Base-by-base conservation (phyloP, 1,284 basidiomycete species). In the Malassezia equina region DNA sequence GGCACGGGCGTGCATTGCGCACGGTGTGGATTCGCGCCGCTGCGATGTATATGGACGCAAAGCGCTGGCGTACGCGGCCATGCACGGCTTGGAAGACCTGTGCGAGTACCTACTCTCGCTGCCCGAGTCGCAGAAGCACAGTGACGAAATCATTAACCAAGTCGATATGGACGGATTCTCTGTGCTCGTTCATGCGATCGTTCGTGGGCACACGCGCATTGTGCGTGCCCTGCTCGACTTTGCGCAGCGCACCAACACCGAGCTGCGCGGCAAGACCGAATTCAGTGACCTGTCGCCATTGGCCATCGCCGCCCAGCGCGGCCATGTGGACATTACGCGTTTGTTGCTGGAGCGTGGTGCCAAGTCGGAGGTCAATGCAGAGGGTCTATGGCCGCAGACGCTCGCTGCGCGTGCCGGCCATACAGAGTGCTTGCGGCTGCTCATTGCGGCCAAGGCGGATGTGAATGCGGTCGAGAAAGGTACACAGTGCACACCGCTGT, bases 401-500 rank as follows among this genome's bases (percentile, higher is more conserved):
- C 82, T 98, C n/a, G 94, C 94, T 21, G 91, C 91, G n/a, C 83
- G 88, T 55, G 87, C 90, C 68, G 94, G 94, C 1, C 91, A 95
- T 67, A 82, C 81, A 4, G 83, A 84, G 24, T 83, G 94, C 23
- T 88, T 91, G 68, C 80, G 78, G 52, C 76, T 93, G 8, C 82
- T 99, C n/a, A 78, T 90, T 66, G 75, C 55, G 69, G 76, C 50
- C 65, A 77, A 61, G 3, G 67, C 64, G 17, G 65, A 71, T 28
- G 61, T 63, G 5, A 61, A 98, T 73, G 80, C 83, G 23, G 83
- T 85, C 4, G 93, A 99, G 79, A 98, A 94, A 75, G 68, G 68
- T 90, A 89, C 94, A 69, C 87, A 93, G 73, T 96, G 94, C 90
- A 98, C 93, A 7, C 93, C 94, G 19, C 80, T 96, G 46, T 91